Evolutionary conservation across 495 filamentous ascomycete genomes (phyloP).

Genomic region (Letharia lupina): DNA sequence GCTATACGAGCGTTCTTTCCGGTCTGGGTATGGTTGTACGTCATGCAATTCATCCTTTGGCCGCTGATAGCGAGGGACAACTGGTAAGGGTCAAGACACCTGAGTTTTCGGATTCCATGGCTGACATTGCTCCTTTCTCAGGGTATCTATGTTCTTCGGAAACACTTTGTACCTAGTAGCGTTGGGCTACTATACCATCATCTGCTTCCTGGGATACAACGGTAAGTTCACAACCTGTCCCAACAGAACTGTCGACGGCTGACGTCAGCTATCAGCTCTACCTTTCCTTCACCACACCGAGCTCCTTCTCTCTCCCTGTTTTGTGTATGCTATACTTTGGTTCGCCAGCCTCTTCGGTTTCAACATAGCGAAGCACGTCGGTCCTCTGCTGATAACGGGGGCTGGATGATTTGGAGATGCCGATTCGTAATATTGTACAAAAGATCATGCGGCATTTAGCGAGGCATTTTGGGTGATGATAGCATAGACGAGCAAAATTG

Average conservation of each 20-base stretch:
- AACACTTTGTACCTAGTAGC: constrained; percentile 65
- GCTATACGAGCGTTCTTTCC: constrained; percentile 69
- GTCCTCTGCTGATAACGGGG: constrained; percentile 35
- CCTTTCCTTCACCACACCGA: constrained; percentile 69
- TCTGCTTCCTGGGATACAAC: constrained; percentile 70
- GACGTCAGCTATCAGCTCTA: constrained; percentile 38
- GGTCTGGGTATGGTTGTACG: constrained; percentile 63
- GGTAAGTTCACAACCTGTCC: constrained; percentile 28
- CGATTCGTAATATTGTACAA: constrained; percentile 14
- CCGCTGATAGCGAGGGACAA: constrained; percentile 48
- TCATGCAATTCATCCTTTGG: constrained; percentile 63
- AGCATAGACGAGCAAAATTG: constrained; percentile 8
- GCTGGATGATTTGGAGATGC: constrained; percentile 9
- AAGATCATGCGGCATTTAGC: constrained; percentile 21
- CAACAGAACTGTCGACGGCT: constrained; percentile 6
- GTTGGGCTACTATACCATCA: constrained; percentile 61
- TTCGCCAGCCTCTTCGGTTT: constrained; percentile 52
- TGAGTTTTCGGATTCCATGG: not conserved
- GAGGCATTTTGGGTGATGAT: constrained; percentile 11
- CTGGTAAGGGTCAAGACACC: constrained; percentile 31
- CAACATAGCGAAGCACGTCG: constrained; percentile 44
- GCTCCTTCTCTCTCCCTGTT: constrained; percentile 54
- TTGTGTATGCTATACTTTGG: constrained; percentile 55
- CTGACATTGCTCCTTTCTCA: constrained; percentile 17
- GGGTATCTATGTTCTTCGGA: constrained; percentile 58